A percentile compares a stretch with the other conserved stretches of the same genome.
These are phyloP conservation scores for Ordospora pajunii DNA, from an alignment of 371 early-diverging fungal species.

Conservation along the genomic window DNA sequence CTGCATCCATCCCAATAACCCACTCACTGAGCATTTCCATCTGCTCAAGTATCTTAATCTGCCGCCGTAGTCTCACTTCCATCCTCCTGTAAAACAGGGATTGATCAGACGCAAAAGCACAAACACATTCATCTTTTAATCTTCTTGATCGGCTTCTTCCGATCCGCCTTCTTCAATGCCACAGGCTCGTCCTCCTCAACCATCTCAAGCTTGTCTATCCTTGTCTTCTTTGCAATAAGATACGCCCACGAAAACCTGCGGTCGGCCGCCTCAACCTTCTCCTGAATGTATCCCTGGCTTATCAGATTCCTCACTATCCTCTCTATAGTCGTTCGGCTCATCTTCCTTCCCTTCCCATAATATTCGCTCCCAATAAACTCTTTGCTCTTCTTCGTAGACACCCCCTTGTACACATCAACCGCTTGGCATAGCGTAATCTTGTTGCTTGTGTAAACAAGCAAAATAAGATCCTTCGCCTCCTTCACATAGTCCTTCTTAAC, in stretches of 20 bases:
- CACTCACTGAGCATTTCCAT: not conserved
- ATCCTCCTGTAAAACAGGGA: not conserved
- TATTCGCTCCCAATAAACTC: slow-evolving; percentile 62
- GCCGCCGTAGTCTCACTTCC: not conserved
- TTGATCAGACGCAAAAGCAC: not conserved
- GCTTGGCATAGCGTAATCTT: slow-evolving; percentile 68
- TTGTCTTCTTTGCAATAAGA: slow-evolving; percentile 32
- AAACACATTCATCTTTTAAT: slow-evolving; percentile 5
- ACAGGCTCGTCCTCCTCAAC: slow-evolving; percentile 56
- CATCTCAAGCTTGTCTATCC: slow-evolving; percentile 64
- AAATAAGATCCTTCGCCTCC: slow-evolving; percentile 39
- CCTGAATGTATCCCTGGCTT: slow-evolving; percentile 44
- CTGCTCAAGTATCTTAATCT: not conserved
- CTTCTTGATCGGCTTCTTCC: not conserved
- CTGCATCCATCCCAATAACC: not conserved
- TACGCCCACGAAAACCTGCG: slow-evolving; percentile 51
- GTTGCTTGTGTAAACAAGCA: slow-evolving; percentile 43
- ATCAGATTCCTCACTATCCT: slow-evolving; percentile 48
- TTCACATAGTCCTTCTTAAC: slow-evolving; percentile 38
- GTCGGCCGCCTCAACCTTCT: slow-evolving; percentile 39
- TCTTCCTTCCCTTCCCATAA: slow-evolving; percentile 65
- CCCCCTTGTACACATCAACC: slow-evolving; percentile 72
- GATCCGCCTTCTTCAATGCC: not conserved
- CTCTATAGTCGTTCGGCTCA: slow-evolving; percentile 39
- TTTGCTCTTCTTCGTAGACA: slow-evolving; percentile 63